phyloP scores from a whole-genome alignment of 106 monocot species.

The Platanthera guangdongensis region DNA sequence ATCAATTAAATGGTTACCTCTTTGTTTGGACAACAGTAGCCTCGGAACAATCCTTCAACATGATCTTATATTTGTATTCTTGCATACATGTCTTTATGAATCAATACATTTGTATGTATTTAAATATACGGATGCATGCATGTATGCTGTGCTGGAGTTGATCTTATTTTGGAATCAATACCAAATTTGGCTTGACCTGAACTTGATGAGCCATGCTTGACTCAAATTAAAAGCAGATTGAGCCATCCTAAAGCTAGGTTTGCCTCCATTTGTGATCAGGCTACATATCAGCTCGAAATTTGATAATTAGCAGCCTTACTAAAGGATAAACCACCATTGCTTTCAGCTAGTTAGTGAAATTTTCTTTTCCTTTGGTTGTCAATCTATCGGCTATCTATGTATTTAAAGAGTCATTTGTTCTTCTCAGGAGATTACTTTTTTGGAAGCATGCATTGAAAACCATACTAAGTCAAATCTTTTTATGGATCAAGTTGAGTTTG shows the following conservation, averaged over 20 bases:
- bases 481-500: conserved; percentile 98
- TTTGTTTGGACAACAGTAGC: no score
- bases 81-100: no score
- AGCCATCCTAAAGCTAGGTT: not conserved
- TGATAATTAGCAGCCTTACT: not conserved
- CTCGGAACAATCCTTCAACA: no score
- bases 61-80: no score
- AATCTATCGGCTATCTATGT: not conserved
- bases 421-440: conserved; percentile 72
- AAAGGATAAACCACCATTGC: not conserved
- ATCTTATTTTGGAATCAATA: no score
- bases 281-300: not conserved
- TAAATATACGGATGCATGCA: no score
- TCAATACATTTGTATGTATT: no score
- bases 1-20: no score
- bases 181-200: no score
- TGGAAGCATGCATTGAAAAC: conserved; percentile 98
- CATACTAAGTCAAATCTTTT: conserved; percentile 94
- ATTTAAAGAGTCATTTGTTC: not conserved
- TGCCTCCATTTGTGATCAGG: not conserved
- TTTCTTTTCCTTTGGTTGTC: not conserved
- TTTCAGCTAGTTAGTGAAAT: not conserved
- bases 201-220: not conserved
- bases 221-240: not conserved
- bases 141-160: no score